Evolutionary conservation across 495 filamentous ascomycete species (phyloP).

Genomic region (Baudoinia panamericana): DNA sequence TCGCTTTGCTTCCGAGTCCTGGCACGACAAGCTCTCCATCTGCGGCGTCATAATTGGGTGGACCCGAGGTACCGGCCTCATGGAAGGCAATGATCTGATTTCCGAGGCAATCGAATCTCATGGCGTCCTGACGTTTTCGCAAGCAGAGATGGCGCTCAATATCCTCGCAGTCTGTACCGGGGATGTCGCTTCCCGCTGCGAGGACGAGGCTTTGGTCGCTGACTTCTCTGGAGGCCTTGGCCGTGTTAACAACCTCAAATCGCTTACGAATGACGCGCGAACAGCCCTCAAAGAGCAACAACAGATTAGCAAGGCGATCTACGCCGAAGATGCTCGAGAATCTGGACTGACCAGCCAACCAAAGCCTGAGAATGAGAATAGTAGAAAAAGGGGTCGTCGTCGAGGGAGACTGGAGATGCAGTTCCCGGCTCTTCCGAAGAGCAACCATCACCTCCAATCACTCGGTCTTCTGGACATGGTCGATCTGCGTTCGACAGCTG

Average conservation of each 20-base stretch:
- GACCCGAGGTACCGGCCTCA: slow-evolving; percentile 22
- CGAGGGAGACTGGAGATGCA: neutral
- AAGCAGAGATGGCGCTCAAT: slow-evolving; percentile 23
- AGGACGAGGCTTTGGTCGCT: slow-evolving; percentile 13
- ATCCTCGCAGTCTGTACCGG: slow-evolving; percentile 13
- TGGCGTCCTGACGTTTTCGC: slow-evolving; percentile 18
- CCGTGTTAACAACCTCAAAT: slow-evolving; percentile 5
- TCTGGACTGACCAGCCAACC: neutral
- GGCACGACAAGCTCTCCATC: slow-evolving; percentile 18
- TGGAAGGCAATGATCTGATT: slow-evolving; percentile 19
- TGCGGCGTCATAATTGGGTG: slow-evolving; percentile 25
- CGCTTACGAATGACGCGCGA: neutral
- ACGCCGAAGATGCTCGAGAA: slow-evolving; percentile 1
- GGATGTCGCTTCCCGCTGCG: slow-evolving; percentile 1
- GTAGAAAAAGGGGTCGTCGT: no score
- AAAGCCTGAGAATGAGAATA: no score
- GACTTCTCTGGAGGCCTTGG: slow-evolving; percentile 18
- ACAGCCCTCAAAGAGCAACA: no score
- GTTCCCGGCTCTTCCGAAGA: slow-evolving; percentile 5
- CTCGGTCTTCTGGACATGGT: slow-evolving; percentile 19
- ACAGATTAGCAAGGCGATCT: no score
- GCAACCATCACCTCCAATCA: neutral
- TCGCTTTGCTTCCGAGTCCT: slow-evolving; percentile 18
- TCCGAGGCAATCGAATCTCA: slow-evolving; percentile 18
- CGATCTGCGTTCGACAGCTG: slow-evolving; percentile 16